Evolutionary conservation across 2,329 filamentous ascomycete species (phyloP).

Genomic region (Exophiala sideris): DNA sequence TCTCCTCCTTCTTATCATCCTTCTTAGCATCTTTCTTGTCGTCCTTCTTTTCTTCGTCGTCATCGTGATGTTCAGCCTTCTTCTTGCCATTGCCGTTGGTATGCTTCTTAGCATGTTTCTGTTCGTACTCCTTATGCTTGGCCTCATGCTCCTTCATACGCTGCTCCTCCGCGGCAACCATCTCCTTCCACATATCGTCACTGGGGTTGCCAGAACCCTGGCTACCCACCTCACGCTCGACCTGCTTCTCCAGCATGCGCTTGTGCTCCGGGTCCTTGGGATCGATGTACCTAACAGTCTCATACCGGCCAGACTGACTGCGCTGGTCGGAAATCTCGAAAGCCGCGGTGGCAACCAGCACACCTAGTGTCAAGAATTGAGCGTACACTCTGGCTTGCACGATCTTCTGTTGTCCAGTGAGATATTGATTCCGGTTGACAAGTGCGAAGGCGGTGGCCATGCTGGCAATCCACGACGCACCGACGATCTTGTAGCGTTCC

Average conservation of each 20-base stretch:
- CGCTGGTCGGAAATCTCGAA: constrained; percentile 79
- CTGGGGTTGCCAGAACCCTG: constrained; percentile 11
- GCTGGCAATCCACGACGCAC: constrained; percentile 73
- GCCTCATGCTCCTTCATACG: constrained; percentile 42
- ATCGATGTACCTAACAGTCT: constrained; percentile 77
- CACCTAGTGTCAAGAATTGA: constrained; percentile 80
- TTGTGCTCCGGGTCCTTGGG: constrained; percentile 79
- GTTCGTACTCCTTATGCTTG: constrained; percentile 26
- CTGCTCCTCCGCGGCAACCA: constrained; percentile 48
- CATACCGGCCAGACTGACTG: constrained; percentile 59
- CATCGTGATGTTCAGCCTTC: constrained; percentile 23
- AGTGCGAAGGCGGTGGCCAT: constrained; percentile 72
- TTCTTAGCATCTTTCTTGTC: constrained; percentile 22
- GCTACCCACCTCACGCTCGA: constrained; percentile 36
- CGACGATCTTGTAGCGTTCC: constrained; percentile 85
- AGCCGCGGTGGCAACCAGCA: constrained; percentile 75
- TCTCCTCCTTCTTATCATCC: constrained; percentile 11
- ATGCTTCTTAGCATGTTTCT: constrained; percentile 24
- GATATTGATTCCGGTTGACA: constrained; percentile 72
- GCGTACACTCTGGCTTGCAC: constrained; percentile 94
- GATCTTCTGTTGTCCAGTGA: constrained; percentile 76
- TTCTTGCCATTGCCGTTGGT: constrained; percentile 25
- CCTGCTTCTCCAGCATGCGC: constrained; percentile 77
- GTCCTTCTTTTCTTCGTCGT: constrained; percentile 31
- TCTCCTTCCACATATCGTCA: constrained; percentile 74